Evolutionary conservation across 1,284 basidiomycete genomes (phyloP), one percentile per base, ranked within the genome.

Genomic region (Gymnopus androsaceus): DNA sequence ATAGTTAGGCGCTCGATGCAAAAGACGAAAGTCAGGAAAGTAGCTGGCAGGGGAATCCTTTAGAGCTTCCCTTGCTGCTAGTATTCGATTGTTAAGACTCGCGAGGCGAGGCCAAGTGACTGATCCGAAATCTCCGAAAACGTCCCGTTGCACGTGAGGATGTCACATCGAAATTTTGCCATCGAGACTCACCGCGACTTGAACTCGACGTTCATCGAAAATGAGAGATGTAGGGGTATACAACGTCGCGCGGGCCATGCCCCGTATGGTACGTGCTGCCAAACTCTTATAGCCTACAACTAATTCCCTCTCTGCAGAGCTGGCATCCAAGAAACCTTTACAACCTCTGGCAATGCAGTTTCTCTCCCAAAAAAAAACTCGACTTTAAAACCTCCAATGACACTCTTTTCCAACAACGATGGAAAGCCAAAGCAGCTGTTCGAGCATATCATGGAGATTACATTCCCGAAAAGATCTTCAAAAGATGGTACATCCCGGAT

Each of bases 391-490:
- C 59, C 51, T 81, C 85, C 3, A 72, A 72, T 57, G 71, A 79
- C 55, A 89, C 91, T 0, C 82, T 98, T 49, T 98, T 92, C 75
- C 92, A 97, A 73, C 92, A 98, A 68, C 88, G 95, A 37, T 98
- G 94, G 92, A 79, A 79, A 23, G 84, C 93, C 15, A 98, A 98
- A 73, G 82, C 88, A n/a, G 84, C 95, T 59, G 83, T 94, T 30
- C 87, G 95, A 56, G 95, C 87, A 3, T 99, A 99, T 78, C 96
- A 99, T 70, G 95, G 95, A 37, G 95, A 99, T 80, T 91, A 86
- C 73, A 94, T 98, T 60, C 88, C 88, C 54, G 94, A 96, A 75
- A 91, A 89, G 66, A 86, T 88, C 38, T 98, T 98, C 83, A 95
- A 96, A 71, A 86, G 92, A 51, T 96, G 94, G 91, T 98, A 94